Conservation (phyloP, 768 basidiomycete species). For the Amanita subjunquillea region DNA sequence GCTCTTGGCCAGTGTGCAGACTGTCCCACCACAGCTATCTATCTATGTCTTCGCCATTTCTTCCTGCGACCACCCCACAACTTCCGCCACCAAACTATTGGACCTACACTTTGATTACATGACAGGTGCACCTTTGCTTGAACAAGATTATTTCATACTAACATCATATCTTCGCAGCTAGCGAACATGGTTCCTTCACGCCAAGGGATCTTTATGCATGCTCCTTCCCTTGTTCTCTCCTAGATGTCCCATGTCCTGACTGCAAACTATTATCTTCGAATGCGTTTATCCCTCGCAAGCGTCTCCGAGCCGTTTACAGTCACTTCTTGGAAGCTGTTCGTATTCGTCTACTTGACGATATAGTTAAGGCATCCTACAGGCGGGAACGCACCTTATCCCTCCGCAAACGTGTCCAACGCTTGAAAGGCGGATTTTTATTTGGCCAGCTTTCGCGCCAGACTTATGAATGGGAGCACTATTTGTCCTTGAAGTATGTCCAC, state of each 20-base stretch:
- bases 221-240: constrained; percentile 33
- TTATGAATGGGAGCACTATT: constrained; percentile 49
- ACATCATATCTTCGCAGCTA: constrained; percentile 19
- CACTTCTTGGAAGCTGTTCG: constrained; percentile 62
- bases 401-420: constrained; percentile 30
- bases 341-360: constrained; percentile 38
- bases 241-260: constrained; percentile 24
- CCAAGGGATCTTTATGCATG: constrained; percentile 43
- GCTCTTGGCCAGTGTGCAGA: constrained; percentile 39
- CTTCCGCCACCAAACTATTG: constrained; percentile 22
- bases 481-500: constrained; percentile 31
- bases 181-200: constrained; percentile 33
- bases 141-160: neutral
- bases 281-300: constrained; percentile 29
- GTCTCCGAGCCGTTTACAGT: constrained; percentile 29
- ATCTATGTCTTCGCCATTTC: constrained; percentile 54
- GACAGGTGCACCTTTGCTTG: constrained; percentile 29
- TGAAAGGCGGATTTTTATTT: constrained; percentile 58
- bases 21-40: constrained; percentile 25
- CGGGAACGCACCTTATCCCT: constrained; percentile 11
- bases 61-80: constrained; percentile 19
- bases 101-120: constrained; percentile 38
- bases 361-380: constrained; percentile 32
- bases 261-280: constrained; percentile 18
- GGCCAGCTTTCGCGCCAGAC: constrained; percentile 51